Percentiles rank a stretch among this genome's conserved stretches.
Evolutionary conservation across 2,329 filamentous ascomycete species (phyloP).

Genomic region (Rasamsonia emersonii): DNA sequence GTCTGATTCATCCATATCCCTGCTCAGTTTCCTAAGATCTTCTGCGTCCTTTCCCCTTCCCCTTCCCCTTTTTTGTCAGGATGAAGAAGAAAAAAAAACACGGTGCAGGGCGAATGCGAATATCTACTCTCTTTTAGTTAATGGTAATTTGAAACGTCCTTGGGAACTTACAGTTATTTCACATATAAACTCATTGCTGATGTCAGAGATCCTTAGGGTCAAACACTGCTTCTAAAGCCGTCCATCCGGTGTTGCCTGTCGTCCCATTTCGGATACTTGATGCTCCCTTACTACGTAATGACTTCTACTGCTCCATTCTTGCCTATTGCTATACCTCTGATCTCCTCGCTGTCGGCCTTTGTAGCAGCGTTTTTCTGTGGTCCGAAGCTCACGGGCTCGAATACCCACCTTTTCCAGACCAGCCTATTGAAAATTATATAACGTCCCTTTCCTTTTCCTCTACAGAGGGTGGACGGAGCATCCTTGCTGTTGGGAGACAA

Average conservation of each 20-base stretch:
- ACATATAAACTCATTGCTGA: slow-evolving; percentile 1
- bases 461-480: slow-evolving; percentile 60
- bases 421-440: slow-evolving; percentile 46
- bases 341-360: slow-evolving; percentile 75
- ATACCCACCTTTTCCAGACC: slow-evolving; percentile 48
- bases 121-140: too few species aligned
- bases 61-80: too few species aligned
- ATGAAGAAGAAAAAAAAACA: too few species aligned
- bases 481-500: slow-evolving; percentile 76
- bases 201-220: slow-evolving; percentile 13
- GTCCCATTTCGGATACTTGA: slow-evolving; percentile 82
- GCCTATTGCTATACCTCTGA: slow-evolving; percentile 70
- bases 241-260: slow-evolving; percentile 49
- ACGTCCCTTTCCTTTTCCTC: slow-evolving; percentile 92
- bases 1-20: too few species aligned
- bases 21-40: too few species aligned
- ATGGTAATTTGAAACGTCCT: too few species aligned
- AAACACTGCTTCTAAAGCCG: slow-evolving; percentile 10
- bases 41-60: too few species aligned
- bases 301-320: slow-evolving; percentile 89
- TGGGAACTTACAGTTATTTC: too few species aligned
- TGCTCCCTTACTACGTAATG: slow-evolving; percentile 79
- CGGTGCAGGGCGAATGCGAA: slow-evolving; percentile 1
- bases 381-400: slow-evolving; percentile 64
- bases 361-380: slow-evolving; percentile 77